Percentiles rank a stretch among this genome's conserved stretches.
phyloP scores from a whole-genome alignment of 2,329 filamentous ascomycete genomes.

The Hypoxylon sp. region DNA sequence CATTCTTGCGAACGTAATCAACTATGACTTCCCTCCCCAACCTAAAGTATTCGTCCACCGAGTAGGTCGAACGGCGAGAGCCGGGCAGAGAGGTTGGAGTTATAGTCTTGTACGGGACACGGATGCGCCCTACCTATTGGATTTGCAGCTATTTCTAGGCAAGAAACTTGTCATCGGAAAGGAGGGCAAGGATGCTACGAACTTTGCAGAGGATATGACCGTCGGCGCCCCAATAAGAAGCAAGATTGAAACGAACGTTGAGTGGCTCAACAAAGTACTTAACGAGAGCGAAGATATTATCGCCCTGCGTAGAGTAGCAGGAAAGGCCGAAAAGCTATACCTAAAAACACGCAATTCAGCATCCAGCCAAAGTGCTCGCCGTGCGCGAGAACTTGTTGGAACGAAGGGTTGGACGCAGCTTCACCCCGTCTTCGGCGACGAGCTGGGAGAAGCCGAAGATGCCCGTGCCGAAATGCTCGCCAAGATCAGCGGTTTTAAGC shows the following conservation, averaged over 20 bases:
- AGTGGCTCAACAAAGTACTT: conserved; percentile 84
- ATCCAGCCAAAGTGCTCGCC: conserved; percentile 87
- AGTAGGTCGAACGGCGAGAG: conserved; percentile 94
- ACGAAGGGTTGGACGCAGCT: conserved; percentile 76
- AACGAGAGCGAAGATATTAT: conserved; percentile 78
- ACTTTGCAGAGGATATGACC: conserved; percentile 84
- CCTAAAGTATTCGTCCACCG: conserved; percentile 97
- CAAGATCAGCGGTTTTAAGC: conserved; percentile 86
- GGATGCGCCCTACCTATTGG: conserved; percentile 90
- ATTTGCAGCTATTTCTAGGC: conserved; percentile 94
- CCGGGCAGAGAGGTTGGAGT: conserved; percentile 90
- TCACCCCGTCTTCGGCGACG: conserved; percentile 81
- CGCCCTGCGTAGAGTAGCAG: conserved; percentile 75
- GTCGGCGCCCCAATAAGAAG: conserved; percentile 80
- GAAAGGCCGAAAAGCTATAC: conserved; percentile 93
- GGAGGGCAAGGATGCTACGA: conserved; percentile 64
- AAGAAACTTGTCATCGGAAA: conserved; percentile 81
- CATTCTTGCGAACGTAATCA: conserved; percentile 94
- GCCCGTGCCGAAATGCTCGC: conserved; percentile 88
- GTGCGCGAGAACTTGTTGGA: conserved; percentile 79
- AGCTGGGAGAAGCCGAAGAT: conserved; percentile 70
- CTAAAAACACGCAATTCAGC: conserved; percentile 89
- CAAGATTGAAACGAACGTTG: conserved; percentile 76
- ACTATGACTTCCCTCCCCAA: conserved; percentile 97
- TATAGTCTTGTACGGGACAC: conserved; percentile 90